Conservation (phyloP, 345 rosid species). For the Boechera stricta region DNA sequence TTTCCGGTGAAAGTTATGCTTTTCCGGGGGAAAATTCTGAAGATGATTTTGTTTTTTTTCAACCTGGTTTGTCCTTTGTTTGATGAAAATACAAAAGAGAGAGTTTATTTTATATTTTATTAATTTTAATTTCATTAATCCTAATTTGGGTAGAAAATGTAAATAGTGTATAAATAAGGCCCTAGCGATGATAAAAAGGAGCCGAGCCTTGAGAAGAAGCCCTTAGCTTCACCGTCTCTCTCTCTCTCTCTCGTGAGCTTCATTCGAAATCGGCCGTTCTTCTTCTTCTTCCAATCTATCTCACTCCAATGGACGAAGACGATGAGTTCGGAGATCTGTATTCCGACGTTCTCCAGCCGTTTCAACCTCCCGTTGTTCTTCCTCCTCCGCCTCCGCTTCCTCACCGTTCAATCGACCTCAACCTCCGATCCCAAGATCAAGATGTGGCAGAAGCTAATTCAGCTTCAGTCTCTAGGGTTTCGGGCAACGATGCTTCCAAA, state of each 20-base stretch:
- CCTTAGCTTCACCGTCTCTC: constrained; percentile 47
- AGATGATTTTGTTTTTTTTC: constrained; percentile 15
- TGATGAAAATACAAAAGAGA: not conserved
- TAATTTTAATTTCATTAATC: not conserved
- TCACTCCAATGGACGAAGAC: constrained; percentile 79
- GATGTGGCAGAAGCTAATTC: constrained; percentile 39
- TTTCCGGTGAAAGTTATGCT: constrained; percentile 5
- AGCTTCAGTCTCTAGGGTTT: constrained; percentile 55
- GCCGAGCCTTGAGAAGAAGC: constrained; percentile 39
- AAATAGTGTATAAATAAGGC: constrained; percentile 11
- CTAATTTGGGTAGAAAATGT: constrained; percentile 9
- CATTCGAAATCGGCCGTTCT: constrained; percentile 34
- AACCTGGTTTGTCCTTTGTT: constrained; percentile 15
- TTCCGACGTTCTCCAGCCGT: constrained; percentile 77
- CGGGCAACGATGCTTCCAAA: constrained; percentile 33
- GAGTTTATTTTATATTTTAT: not conserved
- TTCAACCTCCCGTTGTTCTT: constrained; percentile 49
- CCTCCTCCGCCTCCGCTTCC: constrained; percentile 41
- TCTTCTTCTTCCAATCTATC: constrained; percentile 27
- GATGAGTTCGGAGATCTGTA: constrained; percentile 99
- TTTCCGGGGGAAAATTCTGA: constrained; percentile 4
- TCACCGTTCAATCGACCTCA: constrained; percentile 69
- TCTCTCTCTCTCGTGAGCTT: constrained; percentile 32
- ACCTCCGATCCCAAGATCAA: constrained; percentile 47
- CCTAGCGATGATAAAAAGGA: constrained; percentile 30